Conservation (phyloP, 805 yeast genomes). For the Lipomyces yamadae region DNA sequence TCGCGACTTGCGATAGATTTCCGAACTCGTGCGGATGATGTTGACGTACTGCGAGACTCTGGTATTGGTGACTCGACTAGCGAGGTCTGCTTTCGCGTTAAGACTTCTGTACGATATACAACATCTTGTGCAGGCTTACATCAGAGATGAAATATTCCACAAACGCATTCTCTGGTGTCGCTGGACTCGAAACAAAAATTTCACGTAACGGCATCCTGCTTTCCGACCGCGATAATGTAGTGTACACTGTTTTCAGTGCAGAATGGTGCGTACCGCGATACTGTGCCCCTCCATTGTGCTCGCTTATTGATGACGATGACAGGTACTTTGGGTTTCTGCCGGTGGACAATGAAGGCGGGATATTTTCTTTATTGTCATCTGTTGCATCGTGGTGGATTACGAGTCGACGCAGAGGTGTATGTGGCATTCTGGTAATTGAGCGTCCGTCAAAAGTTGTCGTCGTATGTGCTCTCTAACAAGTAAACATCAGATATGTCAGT, state of each 20-base stretch:
- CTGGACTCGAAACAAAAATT: slow-evolving; percentile 31
- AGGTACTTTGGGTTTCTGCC: neutral
- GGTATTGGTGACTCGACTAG: slow-evolving; percentile 9
- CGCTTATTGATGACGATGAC: neutral
- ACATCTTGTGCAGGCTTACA: slow-evolving; percentile 7
- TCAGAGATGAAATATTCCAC: slow-evolving; percentile 22
- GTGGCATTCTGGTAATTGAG: neutral
- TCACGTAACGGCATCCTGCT: slow-evolving; percentile 23
- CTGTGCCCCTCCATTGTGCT: neutral
- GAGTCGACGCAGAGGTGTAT: neutral
- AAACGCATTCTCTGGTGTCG: slow-evolving; percentile 31
- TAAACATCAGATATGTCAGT: neutral
- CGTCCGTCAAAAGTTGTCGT: no score
- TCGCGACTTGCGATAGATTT: neutral
- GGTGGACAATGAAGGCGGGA: slow-evolving; percentile 16
- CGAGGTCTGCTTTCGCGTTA: slow-evolving; percentile 2
- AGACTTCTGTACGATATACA: neutral
- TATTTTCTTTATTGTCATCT: slow-evolving; percentile 28
- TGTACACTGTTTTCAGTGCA: slow-evolving; percentile 2
- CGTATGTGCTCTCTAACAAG: no score
- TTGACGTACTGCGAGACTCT: neutral
- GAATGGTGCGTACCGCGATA: slow-evolving; percentile 1
- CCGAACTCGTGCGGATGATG: neutral
- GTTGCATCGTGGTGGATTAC: slow-evolving; percentile 9
- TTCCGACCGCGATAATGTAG: neutral